Base-by-base conservation (phyloP, 495 filamentous ascomycete species). In the Choiromyces venosus region DNA sequence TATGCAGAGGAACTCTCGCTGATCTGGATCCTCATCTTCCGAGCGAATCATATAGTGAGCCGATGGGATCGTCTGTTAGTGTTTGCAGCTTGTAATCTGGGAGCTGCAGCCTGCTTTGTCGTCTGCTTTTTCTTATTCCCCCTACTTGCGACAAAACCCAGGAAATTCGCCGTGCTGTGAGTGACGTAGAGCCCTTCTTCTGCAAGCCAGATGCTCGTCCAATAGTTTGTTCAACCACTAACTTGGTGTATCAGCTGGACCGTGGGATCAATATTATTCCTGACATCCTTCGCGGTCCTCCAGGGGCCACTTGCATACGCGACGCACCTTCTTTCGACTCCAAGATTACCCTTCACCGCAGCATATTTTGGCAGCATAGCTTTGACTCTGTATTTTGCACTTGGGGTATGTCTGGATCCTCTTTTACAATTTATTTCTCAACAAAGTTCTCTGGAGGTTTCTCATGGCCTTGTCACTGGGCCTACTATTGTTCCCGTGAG, bases 161-260 rank as follows among this genome's bases (percentile, higher is more conserved):
- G 91, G 80, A 99, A 99, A 85, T 96, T 99, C 81, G 95, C 95
- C 67, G 91, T 96, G 73, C 83, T 99, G 95, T 97, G 89, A 90
- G 94, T 93, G 66, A 78, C 74, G 72, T 74, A 52, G 70, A 75
- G 78, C 77, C 67, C 73, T 69, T 70, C 39, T 78, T 75, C 69
- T 72, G 71, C 65, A 69, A 80, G 73, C 71, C 74, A 72, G 42
- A 75, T 74, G 74, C 52, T 72, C 37, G 69, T 44, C 68, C 75
- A 70, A 70, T 69, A 73, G 56, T 69, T 56, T 37, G 74, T 52
- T 67, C 75, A 37, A 18, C 74, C 42, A 67, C 75, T 77, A 33
- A 77, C 74, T 44, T 36, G 33, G 44, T 66, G 56, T 68, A 72
- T 73, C 82, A 99, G 95, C 85, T 99, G 95, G 95, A 92, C 95